phyloP scores from a whole-genome alignment of 805 yeast species.

The Zygoascus flipseniorum region DNA sequence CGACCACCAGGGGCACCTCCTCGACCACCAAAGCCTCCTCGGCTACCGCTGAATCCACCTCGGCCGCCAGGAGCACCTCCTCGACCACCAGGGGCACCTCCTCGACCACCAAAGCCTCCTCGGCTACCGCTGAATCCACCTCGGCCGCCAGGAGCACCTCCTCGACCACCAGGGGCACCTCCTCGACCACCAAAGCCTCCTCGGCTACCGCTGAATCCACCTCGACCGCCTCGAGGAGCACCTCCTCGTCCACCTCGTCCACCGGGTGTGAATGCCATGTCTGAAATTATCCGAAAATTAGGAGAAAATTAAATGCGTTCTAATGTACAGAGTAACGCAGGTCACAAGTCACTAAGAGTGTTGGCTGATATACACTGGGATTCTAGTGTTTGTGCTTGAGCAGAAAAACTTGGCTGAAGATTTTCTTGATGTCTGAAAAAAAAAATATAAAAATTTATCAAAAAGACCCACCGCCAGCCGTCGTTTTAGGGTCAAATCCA shows the following conservation, averaged over 20 bases:
- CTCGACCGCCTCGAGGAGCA: conserved; percentile 17
- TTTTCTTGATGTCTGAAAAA: neutral
- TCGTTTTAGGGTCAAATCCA: too few relatives aligned
- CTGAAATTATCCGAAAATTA: neutral
- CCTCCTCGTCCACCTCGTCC: conserved; percentile 38
- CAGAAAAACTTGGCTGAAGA: neutral
- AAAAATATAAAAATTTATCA: too few relatives aligned
- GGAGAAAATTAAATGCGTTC: neutral
- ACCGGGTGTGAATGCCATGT: conserved; percentile 68
- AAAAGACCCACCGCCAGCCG: too few relatives aligned
- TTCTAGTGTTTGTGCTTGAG: neutral
- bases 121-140: conserved; percentile 31
- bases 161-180: conserved; percentile 34
- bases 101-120: conserved; percentile 39
- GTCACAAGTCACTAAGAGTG: neutral
- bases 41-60: conserved; percentile 28
- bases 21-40: conserved; percentile 23
- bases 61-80: conserved; percentile 28
- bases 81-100: conserved; percentile 34
- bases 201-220: conserved; percentile 26
- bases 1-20: conserved; percentile 41
- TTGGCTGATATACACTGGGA: too few relatives aligned
- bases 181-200: conserved; percentile 41
- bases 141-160: conserved; percentile 26
- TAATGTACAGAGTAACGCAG: neutral